Conservation (phyloP, 2,329 filamentous ascomycete genomes). For the Emmonsiellopsis sp. region DNA sequence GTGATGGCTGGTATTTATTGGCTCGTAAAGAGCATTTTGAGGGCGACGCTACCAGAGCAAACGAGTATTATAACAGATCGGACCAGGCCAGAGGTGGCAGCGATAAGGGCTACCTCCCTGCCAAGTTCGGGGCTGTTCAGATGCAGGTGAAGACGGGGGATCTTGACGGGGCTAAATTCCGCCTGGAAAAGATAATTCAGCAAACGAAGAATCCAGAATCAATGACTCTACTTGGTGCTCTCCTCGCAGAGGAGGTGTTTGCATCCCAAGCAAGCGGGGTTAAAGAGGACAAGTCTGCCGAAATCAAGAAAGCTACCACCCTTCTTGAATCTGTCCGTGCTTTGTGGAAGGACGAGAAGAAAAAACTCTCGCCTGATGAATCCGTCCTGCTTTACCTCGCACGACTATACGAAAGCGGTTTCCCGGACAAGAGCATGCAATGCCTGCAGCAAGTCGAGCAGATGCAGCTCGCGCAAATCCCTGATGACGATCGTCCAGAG, state of each 20-base stretch:
- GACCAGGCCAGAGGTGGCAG: constrained; percentile 85
- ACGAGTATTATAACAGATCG: constrained; percentile 78
- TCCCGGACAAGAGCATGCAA: constrained; percentile 82
- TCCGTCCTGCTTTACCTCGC: constrained; percentile 87
- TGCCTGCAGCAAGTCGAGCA: constrained; percentile 89
- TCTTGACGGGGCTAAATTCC: constrained; percentile 82
- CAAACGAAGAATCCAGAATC: constrained; percentile 75
- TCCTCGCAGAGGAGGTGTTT: constrained; percentile 94
- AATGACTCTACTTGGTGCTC: constrained; percentile 80
- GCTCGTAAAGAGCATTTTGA: constrained; percentile 84
- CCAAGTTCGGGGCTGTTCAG: constrained; percentile 90
- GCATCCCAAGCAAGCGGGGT: constrained; percentile 62
- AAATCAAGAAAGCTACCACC: constrained; percentile 76
- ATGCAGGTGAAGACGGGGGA: constrained; percentile 77
- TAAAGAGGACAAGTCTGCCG: constrained; percentile 81
- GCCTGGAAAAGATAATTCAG: constrained; percentile 88
- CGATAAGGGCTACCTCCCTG: constrained; percentile 85
- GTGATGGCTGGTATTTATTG: constrained; percentile 94
- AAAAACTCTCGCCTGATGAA: constrained; percentile 68
- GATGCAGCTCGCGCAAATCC: constrained; percentile 72
- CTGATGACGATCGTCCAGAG: constrained; percentile 57
- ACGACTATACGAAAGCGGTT: constrained; percentile 75
- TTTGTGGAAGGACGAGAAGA: constrained; percentile 90
- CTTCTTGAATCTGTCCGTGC: constrained; percentile 76
- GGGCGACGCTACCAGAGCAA: constrained; percentile 64